Conservation (phyloP, 1,284 basidiomycete species). For the Naganishia sp. region DNA sequence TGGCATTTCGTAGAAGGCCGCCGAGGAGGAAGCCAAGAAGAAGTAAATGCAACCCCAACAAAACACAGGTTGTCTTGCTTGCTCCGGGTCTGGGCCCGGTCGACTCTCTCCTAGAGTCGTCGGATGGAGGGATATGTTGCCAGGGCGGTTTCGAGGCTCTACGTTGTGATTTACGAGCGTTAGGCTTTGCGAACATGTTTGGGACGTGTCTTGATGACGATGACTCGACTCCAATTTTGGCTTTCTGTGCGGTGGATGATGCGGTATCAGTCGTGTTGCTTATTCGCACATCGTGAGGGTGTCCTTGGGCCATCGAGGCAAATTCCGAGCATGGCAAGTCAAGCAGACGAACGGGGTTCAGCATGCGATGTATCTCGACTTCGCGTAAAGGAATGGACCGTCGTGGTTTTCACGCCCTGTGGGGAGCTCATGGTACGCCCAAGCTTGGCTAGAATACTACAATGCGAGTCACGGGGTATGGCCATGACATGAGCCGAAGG, state of each 20-base stretch:
- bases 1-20: constrained; percentile 44
- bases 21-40: constrained; percentile 53
- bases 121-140: neutral
- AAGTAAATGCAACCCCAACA: constrained; percentile 35
- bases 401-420: too few relatives aligned
- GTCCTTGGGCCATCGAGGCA: too few relatives aligned
- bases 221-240: constrained; percentile 8
- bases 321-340: too few relatives aligned
- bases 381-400: too few relatives aligned
- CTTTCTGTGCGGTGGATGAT: neutral
- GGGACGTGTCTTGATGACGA: constrained; percentile 19
- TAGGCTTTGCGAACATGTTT: constrained; percentile 1
- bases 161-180: constrained; percentile 10
- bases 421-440: too few relatives aligned
- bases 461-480: too few relatives aligned
- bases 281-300: too few relatives aligned
- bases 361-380: too few relatives aligned
- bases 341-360: too few relatives aligned
- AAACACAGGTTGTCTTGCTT: neutral
- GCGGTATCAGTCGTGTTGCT: too few relatives aligned
- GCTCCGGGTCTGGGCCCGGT: constrained; percentile 5
- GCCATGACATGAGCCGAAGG: too few relatives aligned
- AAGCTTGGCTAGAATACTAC: too few relatives aligned
- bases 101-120: constrained; percentile 17
- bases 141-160: neutral